Base-by-base conservation (phyloP, 371 early-diverging fungal species). In the Mucor racemosus region DNA sequence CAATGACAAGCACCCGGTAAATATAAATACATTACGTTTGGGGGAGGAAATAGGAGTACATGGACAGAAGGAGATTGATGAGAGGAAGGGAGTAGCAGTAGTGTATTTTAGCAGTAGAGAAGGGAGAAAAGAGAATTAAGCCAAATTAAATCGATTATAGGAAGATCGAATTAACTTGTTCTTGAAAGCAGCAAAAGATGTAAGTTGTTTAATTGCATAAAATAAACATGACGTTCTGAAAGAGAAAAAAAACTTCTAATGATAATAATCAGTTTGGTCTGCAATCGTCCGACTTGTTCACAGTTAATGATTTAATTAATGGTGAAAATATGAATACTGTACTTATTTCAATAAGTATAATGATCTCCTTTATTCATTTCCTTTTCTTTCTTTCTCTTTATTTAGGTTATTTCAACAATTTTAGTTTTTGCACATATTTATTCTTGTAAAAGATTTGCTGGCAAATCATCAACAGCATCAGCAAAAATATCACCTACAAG, bases 281-380 rank as follows among this genome's bases (percentile, higher is more conserved):
- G 33, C 60, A 68, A 57, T 38, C 61, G 21, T 55, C 60, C 19
- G 73, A 75, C 26, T 54, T 79, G 31, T 80, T 80, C 38, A 48
- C 61, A 60, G 44, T 68, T 7, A 62, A 68, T 56, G 76, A 79
- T 58, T 53, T 79, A 60, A 53, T 75, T 17, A 46, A 76, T 42
- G 75, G 72, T 58, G 62, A 70, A 21, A 62, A 77, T 60, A 73
- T 76, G 71, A 46, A 68, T 57, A 55, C 66, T 57, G 79, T 76
- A 78, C 63, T 68, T 58, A 15, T 38, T 41, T 54, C 17, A 50
- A 14, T 21, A 26, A 26, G 26, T 3, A 26, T 26, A 26, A 26
- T 26, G 26, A 3, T 50, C 50, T 11, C 26, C 40, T 48, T 14
- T 21, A 31, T 26, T 68, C 6, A 41, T 41, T 34, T 17, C 39